A percentile compares a stretch with the other conserved stretches of the same genome.
Evolutionary conservation across 805 yeast genomes (phyloP).

Genomic region (Candida pini): DNA sequence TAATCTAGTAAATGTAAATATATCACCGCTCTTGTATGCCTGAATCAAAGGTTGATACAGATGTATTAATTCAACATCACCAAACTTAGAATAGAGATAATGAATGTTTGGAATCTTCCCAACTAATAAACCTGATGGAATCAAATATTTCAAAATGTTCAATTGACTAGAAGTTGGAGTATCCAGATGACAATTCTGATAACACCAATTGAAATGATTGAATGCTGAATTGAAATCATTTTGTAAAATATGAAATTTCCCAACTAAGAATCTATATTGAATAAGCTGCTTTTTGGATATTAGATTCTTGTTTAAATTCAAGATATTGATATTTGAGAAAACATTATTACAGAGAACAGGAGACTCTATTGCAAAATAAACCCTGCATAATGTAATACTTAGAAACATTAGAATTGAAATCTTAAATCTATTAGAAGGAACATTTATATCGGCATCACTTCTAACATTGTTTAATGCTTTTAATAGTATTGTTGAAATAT

Average conservation of each 20-base stretch:
- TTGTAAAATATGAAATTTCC: conserved; percentile 49
- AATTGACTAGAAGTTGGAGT: conserved; percentile 28
- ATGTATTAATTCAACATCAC: conserved; percentile 16
- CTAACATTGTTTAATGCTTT: conserved; percentile 47
- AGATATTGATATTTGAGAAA: conserved; percentile 52
- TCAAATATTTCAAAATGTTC: conserved; percentile 37
- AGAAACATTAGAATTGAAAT: conserved; percentile 43
- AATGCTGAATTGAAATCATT: conserved; percentile 42
- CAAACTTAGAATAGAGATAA: conserved; percentile 14
- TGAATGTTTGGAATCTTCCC: conserved; percentile 43
- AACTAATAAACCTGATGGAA: conserved; percentile 48
- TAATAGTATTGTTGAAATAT: conserved; percentile 42
- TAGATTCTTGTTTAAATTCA: conserved; percentile 36
- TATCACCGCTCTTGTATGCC: conserved; percentile 38
- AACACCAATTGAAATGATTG: conserved; percentile 47
- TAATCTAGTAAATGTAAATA: conserved; percentile 29
- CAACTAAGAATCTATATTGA: conserved; percentile 48
- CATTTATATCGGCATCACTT: conserved; percentile 35
- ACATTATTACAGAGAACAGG: conserved; percentile 58
- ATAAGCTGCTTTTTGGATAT: conserved; percentile 41
- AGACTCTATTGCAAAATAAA: conserved; percentile 47
- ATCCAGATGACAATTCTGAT: conserved; percentile 27
- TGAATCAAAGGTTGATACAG: conserved; percentile 34
- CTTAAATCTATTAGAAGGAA: conserved; percentile 29
- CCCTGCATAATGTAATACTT: conserved; percentile 43